A percentile compares a stretch with the other conserved stretches of the same genome.
Evolutionary conservation across 1,284 basidiomycete genomes (phyloP).

Genomic region (Irpex sp.): DNA sequence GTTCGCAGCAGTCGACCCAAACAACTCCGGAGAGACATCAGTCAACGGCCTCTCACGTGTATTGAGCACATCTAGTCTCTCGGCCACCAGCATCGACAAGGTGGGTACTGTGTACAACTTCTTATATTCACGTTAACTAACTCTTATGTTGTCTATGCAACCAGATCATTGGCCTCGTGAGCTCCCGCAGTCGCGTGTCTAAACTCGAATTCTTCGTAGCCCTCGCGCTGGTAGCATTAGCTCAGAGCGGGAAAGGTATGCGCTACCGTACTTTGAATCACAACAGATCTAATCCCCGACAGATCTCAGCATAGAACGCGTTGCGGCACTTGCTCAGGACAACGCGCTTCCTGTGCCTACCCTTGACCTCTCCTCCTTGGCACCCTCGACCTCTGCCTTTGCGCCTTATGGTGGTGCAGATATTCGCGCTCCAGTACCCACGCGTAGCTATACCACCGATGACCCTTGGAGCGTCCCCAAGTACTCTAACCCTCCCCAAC

Average conservation of each 20-base stretch:
- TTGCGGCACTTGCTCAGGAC: constrained; percentile 67
- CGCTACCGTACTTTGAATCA: constrained; percentile 12
- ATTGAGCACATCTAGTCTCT: constrained; percentile 69
- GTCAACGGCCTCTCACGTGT: constrained; percentile 79
- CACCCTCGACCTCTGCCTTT: constrained; percentile 54
- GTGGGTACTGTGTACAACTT: constrained; percentile 36
- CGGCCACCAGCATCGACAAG: constrained; percentile 79
- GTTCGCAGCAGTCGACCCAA: constrained; percentile 68
- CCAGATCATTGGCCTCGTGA: constrained; percentile 82
- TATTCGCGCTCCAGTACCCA: constrained; percentile 37
- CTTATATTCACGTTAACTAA: background rate
- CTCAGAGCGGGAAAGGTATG: constrained; percentile 76
- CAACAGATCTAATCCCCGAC: constrained; percentile 1
- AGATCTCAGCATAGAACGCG: constrained; percentile 82
- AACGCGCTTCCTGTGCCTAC: constrained; percentile 67
- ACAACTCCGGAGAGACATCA: constrained; percentile 69
- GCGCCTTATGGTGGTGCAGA: constrained; percentile 39
- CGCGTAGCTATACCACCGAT: constrained; percentile 49
- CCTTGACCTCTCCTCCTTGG: constrained; percentile 50
- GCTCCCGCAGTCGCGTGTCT: constrained; percentile 71
- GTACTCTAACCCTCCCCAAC: constrained; percentile 12
- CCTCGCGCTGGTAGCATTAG: constrained; percentile 79
- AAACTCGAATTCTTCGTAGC: constrained; percentile 88
- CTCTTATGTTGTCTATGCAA: background rate
- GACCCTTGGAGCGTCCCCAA: constrained; percentile 67